Evolutionary conservation across 2,329 filamentous ascomycete species (phyloP).

Genomic region (Lojkania enalia): DNA sequence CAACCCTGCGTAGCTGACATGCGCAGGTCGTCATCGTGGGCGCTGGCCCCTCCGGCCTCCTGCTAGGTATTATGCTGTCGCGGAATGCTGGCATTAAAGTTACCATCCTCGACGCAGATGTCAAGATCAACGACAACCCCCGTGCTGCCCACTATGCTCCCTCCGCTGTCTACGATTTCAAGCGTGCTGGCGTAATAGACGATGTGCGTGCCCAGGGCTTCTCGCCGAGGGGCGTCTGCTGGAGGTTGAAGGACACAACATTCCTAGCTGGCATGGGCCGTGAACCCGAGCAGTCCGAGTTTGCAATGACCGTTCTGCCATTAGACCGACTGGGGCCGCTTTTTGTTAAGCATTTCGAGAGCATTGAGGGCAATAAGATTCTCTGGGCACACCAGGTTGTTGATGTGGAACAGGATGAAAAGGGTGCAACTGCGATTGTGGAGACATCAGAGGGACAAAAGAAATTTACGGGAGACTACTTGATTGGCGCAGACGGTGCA

Average conservation of each 20-base stretch:
- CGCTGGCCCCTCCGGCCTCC: slow-evolving; percentile 39
- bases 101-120: slow-evolving; percentile 59
- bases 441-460: slow-evolving; percentile 29
- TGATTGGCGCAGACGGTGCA: slow-evolving; percentile 42
- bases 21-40: slow-evolving; percentile 35
- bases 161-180: slow-evolving; percentile 61
- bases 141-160: slow-evolving; percentile 66
- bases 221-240: slow-evolving; percentile 48
- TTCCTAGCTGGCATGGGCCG: slow-evolving; percentile 36
- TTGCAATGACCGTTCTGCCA: slow-evolving; percentile 36
- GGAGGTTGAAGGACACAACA: slow-evolving; percentile 46
- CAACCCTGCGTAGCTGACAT: too few species aligned
- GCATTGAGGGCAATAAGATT: slow-evolving; percentile 30
- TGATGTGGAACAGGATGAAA: slow-evolving; percentile 35
- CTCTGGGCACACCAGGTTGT: slow-evolving; percentile 38
- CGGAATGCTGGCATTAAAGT: slow-evolving; percentile 55
- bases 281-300: slow-evolving; percentile 31
- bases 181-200: slow-evolving; percentile 62
- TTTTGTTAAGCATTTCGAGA: slow-evolving; percentile 33
- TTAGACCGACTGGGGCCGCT: slow-evolving; percentile 35
- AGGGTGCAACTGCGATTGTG: slow-evolving; percentile 31
- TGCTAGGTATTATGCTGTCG: slow-evolving; percentile 54
- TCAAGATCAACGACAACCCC: slow-evolving; percentile 61
- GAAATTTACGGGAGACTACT: slow-evolving; percentile 32
- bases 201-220: slow-evolving; percentile 51